Percentiles rank a stretch among this genome's conserved stretches.
Conservation (phyloP, 352 stramenopile genomes). For the Pythium volutum region DNA sequence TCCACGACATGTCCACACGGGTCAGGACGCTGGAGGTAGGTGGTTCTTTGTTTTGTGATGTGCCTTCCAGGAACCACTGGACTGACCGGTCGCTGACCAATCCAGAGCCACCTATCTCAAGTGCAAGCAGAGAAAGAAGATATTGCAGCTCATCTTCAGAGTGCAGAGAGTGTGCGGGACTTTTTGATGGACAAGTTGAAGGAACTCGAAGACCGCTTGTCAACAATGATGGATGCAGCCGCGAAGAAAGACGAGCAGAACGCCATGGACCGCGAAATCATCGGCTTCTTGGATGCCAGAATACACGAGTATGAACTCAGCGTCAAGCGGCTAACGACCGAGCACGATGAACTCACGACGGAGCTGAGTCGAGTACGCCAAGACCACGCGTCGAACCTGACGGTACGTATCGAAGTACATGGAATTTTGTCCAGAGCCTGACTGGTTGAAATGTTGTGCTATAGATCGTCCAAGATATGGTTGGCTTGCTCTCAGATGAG, state of each 20-base stretch:
- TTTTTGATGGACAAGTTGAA: slow-evolving; percentile 87
- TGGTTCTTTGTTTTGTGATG: neutral
- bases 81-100: neutral
- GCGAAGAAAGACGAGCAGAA: slow-evolving; percentile 69
- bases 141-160: slow-evolving; percentile 57
- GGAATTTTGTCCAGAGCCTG: neutral
- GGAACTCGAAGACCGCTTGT: slow-evolving; percentile 63
- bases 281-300: slow-evolving; percentile 76
- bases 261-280: slow-evolving; percentile 74
- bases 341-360: slow-evolving; percentile 48
- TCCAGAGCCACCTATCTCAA: slow-evolving; percentile 53
- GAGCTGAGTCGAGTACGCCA: slow-evolving; percentile 52
- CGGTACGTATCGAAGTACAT: slow-evolving; percentile 27
- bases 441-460: neutral
- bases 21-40: slow-evolving; percentile 71
- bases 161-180: slow-evolving; percentile 73
- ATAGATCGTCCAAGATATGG: slow-evolving; percentile 83
- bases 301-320: slow-evolving; percentile 72
- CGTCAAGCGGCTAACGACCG: slow-evolving; percentile 45
- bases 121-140: slow-evolving; percentile 81
- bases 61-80: neutral
- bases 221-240: slow-evolving; percentile 46
- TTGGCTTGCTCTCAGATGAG: slow-evolving; percentile 64
- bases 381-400: slow-evolving; percentile 53
- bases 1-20: slow-evolving; percentile 77